Conservation (phyloP, 306 rosid species). For the Vigna reflexopilosa region DNA sequence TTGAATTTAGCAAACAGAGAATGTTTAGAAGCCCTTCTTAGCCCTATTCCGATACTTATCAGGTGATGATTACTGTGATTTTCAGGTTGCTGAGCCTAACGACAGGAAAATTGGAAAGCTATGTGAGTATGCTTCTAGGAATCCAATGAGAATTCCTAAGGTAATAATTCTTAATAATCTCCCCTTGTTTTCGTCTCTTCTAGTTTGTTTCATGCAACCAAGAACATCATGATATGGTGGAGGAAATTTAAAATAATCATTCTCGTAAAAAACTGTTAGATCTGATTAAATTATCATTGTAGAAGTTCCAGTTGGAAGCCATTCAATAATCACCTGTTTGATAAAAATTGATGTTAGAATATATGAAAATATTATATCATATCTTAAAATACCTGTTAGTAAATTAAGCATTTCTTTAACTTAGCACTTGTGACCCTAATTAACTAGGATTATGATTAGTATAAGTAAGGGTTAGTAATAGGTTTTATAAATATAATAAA, state of each 20-base stretch:
- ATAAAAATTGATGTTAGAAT: neutral
- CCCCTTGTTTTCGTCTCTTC: constrained; percentile 16
- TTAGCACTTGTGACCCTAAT: neutral
- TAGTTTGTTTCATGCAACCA: constrained; percentile 32
- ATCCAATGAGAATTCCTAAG: constrained; percentile 63
- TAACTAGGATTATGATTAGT: neutral
- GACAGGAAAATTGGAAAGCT: constrained; percentile 61
- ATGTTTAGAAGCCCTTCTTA: constrained; percentile 24
- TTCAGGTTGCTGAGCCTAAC: constrained; percentile 57
- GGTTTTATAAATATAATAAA: neutral
- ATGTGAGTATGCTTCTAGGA: constrained; percentile 58
- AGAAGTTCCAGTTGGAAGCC: constrained; percentile 19
- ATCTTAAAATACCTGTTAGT: neutral
- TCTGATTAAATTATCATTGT: constrained; percentile 17
- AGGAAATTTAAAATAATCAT: constrained; percentile 29
- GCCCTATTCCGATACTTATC: constrained; percentile 6
- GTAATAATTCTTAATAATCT: constrained; percentile 37
- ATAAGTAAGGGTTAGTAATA: neutral
- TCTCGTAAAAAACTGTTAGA: constrained; percentile 29
- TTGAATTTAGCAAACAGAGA: constrained; percentile 30
- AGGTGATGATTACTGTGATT: constrained; percentile 30
- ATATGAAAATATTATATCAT: neutral
- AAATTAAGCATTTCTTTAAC: neutral
- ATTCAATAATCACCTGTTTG: constrained; percentile 19
- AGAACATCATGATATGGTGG: constrained; percentile 31